Evolutionary conservation across 139 green algal genomes (phyloP), one percentile per base, ranked within the genome.

Genomic region (Gonium pectorale): DNA sequence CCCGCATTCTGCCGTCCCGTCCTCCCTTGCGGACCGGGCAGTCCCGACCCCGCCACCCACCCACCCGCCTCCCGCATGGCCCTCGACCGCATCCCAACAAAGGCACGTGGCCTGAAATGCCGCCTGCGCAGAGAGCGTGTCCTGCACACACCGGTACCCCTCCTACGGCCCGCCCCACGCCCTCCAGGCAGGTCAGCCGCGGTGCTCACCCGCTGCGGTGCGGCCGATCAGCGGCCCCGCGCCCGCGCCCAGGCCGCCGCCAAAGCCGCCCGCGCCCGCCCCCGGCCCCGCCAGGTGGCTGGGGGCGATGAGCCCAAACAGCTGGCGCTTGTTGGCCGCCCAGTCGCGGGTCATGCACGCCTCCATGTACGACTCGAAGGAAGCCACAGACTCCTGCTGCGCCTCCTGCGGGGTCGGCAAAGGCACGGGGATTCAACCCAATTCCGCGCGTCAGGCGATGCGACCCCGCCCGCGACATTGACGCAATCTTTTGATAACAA

Each of bases 321-420:
- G 89, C 40, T 90, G 80, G 6, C 85, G 86, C 88, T 96, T 97
- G 85, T 95, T 94, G n/a, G 83, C 78, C 15, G 89, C 89, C 94
- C 94, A 97, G 73, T 95, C 91, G 1, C 81, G 69, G 27, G 91
- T 52, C 87, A 95, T 89, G 88, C 89, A 93, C 26, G 89, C 52
- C 66, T 94, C 91, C 93, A 97, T 96, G 87, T 93, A 94, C n/a
- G 87, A 49, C 70, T 98, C 94, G 89, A 97, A 98, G 13, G 92
- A 89, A 0, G 90, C 72, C 33, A 94, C 90, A 1, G 92, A 90
- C 38, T 94, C 89, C 26, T 92, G 87, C 83, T 97, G 94, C n/a
- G 93, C 90, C 81, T 96, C 91, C 93, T 97, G 94, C 33, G 84
- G 46, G 13, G n/a, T n/a, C n/a, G n/a, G 22, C 15, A 59, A 59